Evolutionary conservation across 176 grass and related monocot genomes (phyloP).

Genomic region (Triticum timopheevii): DNA sequence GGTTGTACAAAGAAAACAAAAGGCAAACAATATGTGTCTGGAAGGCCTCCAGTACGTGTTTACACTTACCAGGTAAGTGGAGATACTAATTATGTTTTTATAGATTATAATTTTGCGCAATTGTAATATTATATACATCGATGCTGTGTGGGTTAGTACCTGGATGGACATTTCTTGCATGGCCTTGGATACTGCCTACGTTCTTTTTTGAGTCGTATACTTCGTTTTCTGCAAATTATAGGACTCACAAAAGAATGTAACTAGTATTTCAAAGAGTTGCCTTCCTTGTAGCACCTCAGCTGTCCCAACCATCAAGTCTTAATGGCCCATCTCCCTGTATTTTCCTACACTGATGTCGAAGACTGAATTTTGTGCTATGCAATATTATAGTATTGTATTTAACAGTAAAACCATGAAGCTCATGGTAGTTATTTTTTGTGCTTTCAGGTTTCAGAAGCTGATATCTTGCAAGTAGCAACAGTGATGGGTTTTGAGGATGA

Average conservation of each 20-base stretch:
- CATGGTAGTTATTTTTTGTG: constrained; percentile 24
- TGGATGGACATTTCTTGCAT: constrained; percentile 2
- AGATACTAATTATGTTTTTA: constrained; percentile 19
- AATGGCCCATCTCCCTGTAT: not conserved
- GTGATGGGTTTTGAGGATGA: constrained; percentile 89
- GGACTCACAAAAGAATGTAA: not conserved
- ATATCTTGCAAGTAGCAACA: constrained; percentile 86
- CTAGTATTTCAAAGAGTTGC: not conserved
- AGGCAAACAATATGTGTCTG: constrained; percentile 45
- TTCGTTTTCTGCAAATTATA: not conserved
- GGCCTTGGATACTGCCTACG: not conserved
- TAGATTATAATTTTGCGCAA: constrained; percentile 24
- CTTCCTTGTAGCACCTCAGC: not conserved
- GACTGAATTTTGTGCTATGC: constrained; percentile 4
- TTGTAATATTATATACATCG: not conserved
- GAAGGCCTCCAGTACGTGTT: constrained; percentile 57
- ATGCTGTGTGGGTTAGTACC: not conserved
- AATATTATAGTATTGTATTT: constrained; percentile 26
- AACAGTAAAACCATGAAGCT: constrained; percentile 9
- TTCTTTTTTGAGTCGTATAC: not conserved
- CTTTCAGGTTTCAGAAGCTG: constrained; percentile 80
- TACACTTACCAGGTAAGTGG: constrained; percentile 69
- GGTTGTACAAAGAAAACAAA: constrained; percentile 45
- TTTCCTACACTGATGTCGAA: constrained; percentile 6
- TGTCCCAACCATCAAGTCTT: not conserved